Percentiles rank a stretch among this genome's conserved stretches.
Conservation (phyloP, 2,329 filamentous ascomycete genomes). For the Verticillium zaregamsianum region DNA sequence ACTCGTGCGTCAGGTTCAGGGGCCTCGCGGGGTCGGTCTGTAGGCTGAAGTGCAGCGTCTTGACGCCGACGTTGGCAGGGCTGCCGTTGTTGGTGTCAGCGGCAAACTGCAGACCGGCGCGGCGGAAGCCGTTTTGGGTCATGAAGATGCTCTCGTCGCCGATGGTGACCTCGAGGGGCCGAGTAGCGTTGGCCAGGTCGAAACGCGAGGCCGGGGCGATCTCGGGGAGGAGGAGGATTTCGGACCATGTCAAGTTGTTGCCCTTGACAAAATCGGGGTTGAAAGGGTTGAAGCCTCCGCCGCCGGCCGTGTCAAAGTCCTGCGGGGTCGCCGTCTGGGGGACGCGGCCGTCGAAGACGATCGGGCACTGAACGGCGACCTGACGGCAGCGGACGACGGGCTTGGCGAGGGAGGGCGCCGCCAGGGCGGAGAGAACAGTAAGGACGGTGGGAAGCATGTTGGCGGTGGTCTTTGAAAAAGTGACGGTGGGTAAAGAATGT, state of each 20-base stretch:
- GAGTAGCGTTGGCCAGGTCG: slow-evolving; percentile 31
- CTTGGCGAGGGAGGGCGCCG: background rate
- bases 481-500: background rate
- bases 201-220: slow-evolving; percentile 27
- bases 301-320: slow-evolving; percentile 36
- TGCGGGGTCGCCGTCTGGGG: slow-evolving; percentile 29
- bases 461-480: background rate
- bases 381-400: background rate
- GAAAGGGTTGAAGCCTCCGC: slow-evolving; percentile 30
- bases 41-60: slow-evolving; percentile 59
- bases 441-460: background rate
- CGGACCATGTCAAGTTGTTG: slow-evolving; percentile 44
- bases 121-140: slow-evolving; percentile 56
- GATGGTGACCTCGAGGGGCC: slow-evolving; percentile 50
- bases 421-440: background rate
- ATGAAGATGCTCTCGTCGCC: slow-evolving; percentile 56
- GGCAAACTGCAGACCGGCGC: slow-evolving; percentile 50
- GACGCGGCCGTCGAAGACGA: slow-evolving; percentile 44
- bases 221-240: slow-evolving; percentile 44
- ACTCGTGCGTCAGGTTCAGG: slow-evolving; percentile 58
- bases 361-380: slow-evolving; percentile 23
- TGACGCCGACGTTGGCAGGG: slow-evolving; percentile 50
- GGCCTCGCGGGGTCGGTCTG: slow-evolving; percentile 45
- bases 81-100: slow-evolving; percentile 39
- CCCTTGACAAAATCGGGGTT: slow-evolving; percentile 50